These are phyloP conservation scores for Aspergillus persii DNA, from an alignment of 2,329 filamentous ascomycete species.

Conservation along the genomic window DNA sequence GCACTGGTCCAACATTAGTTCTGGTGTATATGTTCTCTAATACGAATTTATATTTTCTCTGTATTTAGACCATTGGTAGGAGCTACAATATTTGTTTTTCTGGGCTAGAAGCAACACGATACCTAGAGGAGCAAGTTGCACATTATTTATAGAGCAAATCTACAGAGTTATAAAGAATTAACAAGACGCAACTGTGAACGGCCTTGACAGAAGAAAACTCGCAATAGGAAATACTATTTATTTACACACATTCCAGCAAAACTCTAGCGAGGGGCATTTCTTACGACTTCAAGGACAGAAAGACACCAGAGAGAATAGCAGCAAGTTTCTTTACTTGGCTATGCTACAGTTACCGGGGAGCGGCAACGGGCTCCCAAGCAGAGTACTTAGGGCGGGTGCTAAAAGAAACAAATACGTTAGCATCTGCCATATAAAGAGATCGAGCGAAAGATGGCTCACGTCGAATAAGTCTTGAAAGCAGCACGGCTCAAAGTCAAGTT, in stretches of 20 bases:
- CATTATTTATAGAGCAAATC: conserved; percentile 12
- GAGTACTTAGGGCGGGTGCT: conserved; percentile 35
- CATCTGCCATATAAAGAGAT: background rate
- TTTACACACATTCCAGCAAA: conserved; percentile 31
- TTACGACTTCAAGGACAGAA: background rate
- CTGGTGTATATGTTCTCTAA: conserved; percentile 64
- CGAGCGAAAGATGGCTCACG: conserved; percentile 60
- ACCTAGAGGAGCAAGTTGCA: conserved; percentile 23
- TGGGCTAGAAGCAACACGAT: conserved; percentile 22
- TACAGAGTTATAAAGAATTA: background rate
- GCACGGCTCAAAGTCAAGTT: conserved; percentile 73
- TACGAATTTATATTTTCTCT: background rate
- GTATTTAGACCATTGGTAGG: background rate
- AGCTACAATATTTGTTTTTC: conserved; percentile 8
- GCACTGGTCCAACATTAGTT: conserved; percentile 70
- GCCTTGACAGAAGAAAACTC: conserved; percentile 20
- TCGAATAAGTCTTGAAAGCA: conserved; percentile 91
- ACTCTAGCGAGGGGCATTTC: background rate
- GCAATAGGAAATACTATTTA: conserved; percentile 33
- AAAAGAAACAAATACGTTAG: conserved; percentile 8
- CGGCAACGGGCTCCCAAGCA: conserved; percentile 37
- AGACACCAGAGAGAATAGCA: background rate
- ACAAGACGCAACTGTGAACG: conserved; percentile 11
- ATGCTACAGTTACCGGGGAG: conserved; percentile 22
- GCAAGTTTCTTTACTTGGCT: conserved; percentile 5